Evolutionary conservation across 371 early-diverging fungal genomes (phyloP).

Genomic region (Sporodiniella umbellata): DNA sequence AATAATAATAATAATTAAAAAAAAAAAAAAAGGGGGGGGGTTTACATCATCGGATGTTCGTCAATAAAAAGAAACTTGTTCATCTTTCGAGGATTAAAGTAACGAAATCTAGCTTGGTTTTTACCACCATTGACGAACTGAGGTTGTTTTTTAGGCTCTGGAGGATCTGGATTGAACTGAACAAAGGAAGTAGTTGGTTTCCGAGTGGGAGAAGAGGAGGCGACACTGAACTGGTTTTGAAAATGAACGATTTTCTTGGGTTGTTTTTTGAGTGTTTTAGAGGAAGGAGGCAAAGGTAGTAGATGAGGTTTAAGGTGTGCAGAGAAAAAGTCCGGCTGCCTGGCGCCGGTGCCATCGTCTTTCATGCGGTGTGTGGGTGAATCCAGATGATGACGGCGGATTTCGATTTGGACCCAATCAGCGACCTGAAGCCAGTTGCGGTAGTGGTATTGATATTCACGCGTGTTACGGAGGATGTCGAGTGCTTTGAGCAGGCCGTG

Average conservation of each 20-base stretch:
- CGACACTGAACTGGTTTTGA: slow-evolving; percentile 19
- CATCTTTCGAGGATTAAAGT: slow-evolving; percentile 52
- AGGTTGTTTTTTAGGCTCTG: slow-evolving; percentile 4
- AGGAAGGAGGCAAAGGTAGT: neutral
- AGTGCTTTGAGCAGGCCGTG: slow-evolving; percentile 18
- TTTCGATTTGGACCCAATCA: slow-evolving; percentile 32
- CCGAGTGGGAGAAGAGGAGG: neutral
- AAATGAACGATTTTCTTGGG: slow-evolving; percentile 13
- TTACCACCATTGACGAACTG: slow-evolving; percentile 12
- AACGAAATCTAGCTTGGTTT: slow-evolving; percentile 43
- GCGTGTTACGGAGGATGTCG: slow-evolving; percentile 19
- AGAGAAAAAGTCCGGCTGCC: slow-evolving; percentile 10
- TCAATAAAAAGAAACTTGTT: slow-evolving; percentile 54
- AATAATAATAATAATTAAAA: too few relatives aligned
- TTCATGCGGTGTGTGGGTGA: neutral
- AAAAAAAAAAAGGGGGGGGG: neutral
- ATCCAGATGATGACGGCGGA: slow-evolving; percentile 16
- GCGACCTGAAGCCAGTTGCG: slow-evolving; percentile 31
- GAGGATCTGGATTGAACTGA: slow-evolving; percentile 11
- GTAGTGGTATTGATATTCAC: slow-evolving; percentile 21
- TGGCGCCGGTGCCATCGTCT: neutral
- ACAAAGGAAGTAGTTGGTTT: slow-evolving; percentile 19
- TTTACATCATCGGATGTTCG: slow-evolving; percentile 39
- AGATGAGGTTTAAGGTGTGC: slow-evolving; percentile 11
- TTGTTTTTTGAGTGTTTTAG: neutral